A percentile compares a stretch with the other conserved stretches of the same genome.
phyloP scores from a whole-genome alignment of 148 eudicot genomes.

The Cornus kousa region DNA sequence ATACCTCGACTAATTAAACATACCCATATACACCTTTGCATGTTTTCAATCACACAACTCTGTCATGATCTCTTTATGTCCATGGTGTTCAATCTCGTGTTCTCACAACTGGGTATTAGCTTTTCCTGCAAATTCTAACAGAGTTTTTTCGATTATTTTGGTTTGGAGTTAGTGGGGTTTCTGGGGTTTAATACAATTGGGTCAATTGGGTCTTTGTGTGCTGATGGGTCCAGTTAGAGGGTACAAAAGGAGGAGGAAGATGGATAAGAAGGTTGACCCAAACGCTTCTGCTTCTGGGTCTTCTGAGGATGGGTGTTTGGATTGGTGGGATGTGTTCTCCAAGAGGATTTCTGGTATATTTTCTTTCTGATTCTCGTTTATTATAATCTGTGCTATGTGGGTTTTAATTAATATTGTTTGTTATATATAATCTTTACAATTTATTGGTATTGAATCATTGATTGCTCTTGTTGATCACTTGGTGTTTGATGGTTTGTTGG shows the following conservation, averaged over 20 bases:
- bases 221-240: conserved; percentile 74
- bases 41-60: conserved; percentile 12
- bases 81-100: conserved; percentile 13
- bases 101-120: neutral
- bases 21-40: conserved; percentile 11
- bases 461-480: conserved; percentile 2
- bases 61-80: conserved; percentile 16
- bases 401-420: neutral
- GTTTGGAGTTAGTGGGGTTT: conserved; percentile 24
- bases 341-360: conserved; percentile 61
- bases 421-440: conserved; percentile 1
- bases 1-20: conserved; percentile 9
- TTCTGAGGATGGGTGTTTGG: conserved; percentile 53
- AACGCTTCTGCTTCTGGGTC: conserved; percentile 39
- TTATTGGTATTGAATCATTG: neutral
- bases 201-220: conserved; percentile 37
- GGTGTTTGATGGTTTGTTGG: conserved; percentile 7
- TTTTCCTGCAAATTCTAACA: conserved; percentile 14
- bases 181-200: conserved; percentile 27
- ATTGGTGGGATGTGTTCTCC: conserved; percentile 71
- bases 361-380: conserved; percentile 9
- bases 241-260: conserved; percentile 62
- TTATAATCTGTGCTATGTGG: conserved; percentile 2
- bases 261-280: conserved; percentile 37
- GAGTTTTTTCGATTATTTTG: conserved; percentile 3